Evolutionary conservation across 805 yeast genomes (phyloP).

Genomic region (Diddensiella transvaalensis): DNA sequence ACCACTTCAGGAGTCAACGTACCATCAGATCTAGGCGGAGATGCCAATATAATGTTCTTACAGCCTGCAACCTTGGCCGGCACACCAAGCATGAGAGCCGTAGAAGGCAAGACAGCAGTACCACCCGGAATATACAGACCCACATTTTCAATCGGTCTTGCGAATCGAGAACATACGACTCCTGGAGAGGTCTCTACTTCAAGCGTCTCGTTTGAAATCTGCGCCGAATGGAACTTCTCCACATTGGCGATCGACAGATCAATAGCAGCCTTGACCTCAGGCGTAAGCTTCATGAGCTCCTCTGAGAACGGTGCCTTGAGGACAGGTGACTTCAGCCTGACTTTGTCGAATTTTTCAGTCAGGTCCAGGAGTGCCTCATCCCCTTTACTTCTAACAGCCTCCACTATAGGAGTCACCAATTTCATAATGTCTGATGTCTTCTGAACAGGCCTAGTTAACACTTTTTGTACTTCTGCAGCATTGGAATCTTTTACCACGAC

Average conservation of each 20-base stretch:
- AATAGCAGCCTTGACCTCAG: constrained; percentile 76
- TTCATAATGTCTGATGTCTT: constrained; percentile 89
- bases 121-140: constrained; percentile 99
- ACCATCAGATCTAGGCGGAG: constrained; percentile 95
- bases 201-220: constrained; percentile 53
- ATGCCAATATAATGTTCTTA: constrained; percentile 83
- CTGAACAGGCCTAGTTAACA: constrained; percentile 92
- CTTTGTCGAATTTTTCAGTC: constrained; percentile 90
- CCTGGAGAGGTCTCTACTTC: constrained; percentile 94
- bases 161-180: constrained; percentile 88
- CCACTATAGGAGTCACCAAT: constrained; percentile 84
- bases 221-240: constrained; percentile 90
- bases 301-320: constrained; percentile 83
- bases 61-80: constrained; percentile 99
- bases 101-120: constrained; percentile 95
- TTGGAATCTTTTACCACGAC: constrained; percentile 42
- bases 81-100: constrained; percentile 96
- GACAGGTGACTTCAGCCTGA: constrained; percentile 65
- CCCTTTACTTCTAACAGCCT: constrained; percentile 71
- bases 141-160: constrained; percentile 90
- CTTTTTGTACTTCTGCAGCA: constrained; percentile 48
- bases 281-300: constrained; percentile 66
- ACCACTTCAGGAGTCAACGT: constrained; percentile 94
- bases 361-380: constrained; percentile 85
- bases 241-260: constrained; percentile 89